Evolutionary conservation across 192 early-diverging fungal genomes (phyloP), one percentile per base, ranked within the genome.

Genomic region (Coemansia guatemalensis): DNA sequence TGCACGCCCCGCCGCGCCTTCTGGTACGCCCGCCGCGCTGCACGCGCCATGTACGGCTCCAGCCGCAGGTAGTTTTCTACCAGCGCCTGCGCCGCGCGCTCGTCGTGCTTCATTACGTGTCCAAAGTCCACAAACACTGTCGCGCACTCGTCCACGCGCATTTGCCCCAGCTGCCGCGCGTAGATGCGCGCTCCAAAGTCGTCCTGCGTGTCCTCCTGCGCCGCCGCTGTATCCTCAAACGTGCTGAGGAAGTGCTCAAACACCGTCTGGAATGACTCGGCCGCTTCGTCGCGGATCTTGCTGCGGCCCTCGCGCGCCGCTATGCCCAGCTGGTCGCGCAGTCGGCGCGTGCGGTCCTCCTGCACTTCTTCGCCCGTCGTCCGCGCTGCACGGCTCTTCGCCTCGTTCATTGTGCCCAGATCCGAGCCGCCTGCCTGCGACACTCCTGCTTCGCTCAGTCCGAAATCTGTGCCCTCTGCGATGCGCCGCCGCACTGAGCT

Each of bases 21-120:
- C 8, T 24, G 23, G 84, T 66, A 89, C 83, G 93, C 54, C 53
- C 89, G 89, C 69, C 92, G 92, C 55, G 97, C 87, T 4, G 92
- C 93, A 60, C 86, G 88, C 22, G 89, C 83, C 58, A 99, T 82
- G 58, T 91, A 96, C 8, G 95, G 90, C 52, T 93, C 90, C 71
- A 96, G 73, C 79, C 91, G 78, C 78, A 91, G 85, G 58, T 89
- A 94, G 69, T 94, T 88, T 48, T 85, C 77, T 14, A 70, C 58
- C 24, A 95, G 68, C n/a, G 88, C 85, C 51, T 76, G 67, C 17
- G 87, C 89, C 12, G 90, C 75, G 8, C 82, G 67, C 57, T 88
- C 82, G 48, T 89, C 83, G 11, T 61, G 69, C 21, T 52, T 58
- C 64, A 84, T 60, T 44, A 94, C 23, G 63, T 95, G 88, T 14